Evolutionary conservation across 2,329 filamentous ascomycete genomes (phyloP).

Genomic region (Epichloe festucae): DNA sequence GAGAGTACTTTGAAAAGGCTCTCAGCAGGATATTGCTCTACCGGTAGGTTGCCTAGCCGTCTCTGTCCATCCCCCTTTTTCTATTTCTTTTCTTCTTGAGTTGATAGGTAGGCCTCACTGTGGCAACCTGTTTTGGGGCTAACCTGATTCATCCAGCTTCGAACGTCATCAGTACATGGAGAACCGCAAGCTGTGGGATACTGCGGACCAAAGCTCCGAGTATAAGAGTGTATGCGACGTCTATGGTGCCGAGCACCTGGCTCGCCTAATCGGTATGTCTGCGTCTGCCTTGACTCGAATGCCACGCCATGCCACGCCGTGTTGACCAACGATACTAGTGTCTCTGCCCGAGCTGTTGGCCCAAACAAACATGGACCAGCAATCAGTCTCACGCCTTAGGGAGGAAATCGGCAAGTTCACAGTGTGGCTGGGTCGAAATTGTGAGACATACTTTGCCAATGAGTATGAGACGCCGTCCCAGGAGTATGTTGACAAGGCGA

Average conservation of each 20-base stretch:
- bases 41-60: constrained; percentile 26
- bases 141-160: constrained; percentile 42
- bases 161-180: constrained; percentile 82
- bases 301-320: no score
- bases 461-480: constrained; percentile 62
- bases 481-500: constrained; percentile 59
- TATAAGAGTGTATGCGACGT: constrained; percentile 66
- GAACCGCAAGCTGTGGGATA: constrained; percentile 57
- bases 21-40: constrained; percentile 85
- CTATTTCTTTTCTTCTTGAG: no score
- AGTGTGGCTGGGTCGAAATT: constrained; percentile 69
- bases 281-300: neutral
- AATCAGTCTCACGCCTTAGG: constrained; percentile 75
- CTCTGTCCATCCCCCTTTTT: neutral
- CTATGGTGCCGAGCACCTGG: constrained; percentile 86
- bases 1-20: constrained; percentile 87
- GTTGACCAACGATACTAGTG: constrained; percentile 36
- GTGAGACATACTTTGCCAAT: constrained; percentile 61
- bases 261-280: constrained; percentile 69
- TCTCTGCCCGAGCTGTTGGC: constrained; percentile 86
- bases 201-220: constrained; percentile 46
- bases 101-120: neutral
- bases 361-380: constrained; percentile 95
- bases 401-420: constrained; percentile 83
- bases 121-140: neutral